These are phyloP conservation scores for Pseudocercospora eumusae DNA, from an alignment of 2,329 filamentous ascomycete species.

Conservation along the genomic window DNA sequence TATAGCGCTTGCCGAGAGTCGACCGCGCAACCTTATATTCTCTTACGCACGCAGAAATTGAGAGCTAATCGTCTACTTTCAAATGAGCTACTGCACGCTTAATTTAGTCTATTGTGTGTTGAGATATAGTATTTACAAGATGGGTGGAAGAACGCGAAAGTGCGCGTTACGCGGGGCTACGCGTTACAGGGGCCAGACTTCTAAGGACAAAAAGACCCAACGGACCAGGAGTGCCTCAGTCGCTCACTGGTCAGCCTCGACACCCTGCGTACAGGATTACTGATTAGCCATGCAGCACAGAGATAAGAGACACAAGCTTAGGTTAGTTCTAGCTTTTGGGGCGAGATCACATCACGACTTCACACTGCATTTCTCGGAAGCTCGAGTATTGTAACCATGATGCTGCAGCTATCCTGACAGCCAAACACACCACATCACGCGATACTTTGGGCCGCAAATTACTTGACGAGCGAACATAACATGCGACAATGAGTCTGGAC, in stretches of 20 bases:
- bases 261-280: background rate
- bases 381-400: slow-evolving; percentile 1
- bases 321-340: background rate
- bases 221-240: background rate
- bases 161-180: no score
- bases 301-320: slow-evolving; percentile 6
- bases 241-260: slow-evolving; percentile 2
- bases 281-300: slow-evolving; percentile 5
- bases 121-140: no score
- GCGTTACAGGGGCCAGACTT: no score
- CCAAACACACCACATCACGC: background rate
- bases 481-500: slow-evolving; percentile 7
- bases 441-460: background rate
- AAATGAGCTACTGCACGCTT: no score
- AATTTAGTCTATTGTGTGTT: no score
- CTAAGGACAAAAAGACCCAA: slow-evolving; percentile 6
- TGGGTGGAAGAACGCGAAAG: no score
- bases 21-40: no score
- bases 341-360: background rate
- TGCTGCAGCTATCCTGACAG: slow-evolving; percentile 6
- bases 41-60: no score
- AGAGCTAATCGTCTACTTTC: no score
- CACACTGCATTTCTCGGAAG: background rate
- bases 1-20: no score
- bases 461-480: background rate